These are phyloP conservation scores for Emergomyces pasteurianus DNA, from an alignment of 2,329 filamentous ascomycete species.

Conservation along the genomic window DNA sequence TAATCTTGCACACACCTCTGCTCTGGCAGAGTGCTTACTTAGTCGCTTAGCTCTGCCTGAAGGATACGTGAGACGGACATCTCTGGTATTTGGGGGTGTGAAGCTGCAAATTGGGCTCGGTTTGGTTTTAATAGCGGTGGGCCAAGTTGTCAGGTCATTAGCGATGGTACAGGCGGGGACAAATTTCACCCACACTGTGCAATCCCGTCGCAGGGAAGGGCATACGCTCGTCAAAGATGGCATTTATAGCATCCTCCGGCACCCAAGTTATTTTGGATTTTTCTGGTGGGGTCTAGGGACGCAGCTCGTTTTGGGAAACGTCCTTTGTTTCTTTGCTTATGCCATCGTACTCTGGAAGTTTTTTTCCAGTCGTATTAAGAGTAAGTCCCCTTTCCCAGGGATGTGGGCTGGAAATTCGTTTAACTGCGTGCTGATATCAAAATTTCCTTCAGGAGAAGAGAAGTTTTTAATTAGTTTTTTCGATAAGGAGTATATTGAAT, in stretches of 20 bases:
- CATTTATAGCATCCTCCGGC: constrained; percentile 62
- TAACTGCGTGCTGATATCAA: constrained; percentile 6
- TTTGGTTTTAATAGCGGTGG: constrained; percentile 50
- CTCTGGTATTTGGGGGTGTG: constrained; percentile 23
- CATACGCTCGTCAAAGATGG: constrained; percentile 77
- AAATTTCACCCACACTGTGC: constrained; percentile 85
- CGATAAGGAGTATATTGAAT: constrained; percentile 65
- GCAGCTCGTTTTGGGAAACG: constrained; percentile 79
- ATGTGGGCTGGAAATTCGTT: background rate
- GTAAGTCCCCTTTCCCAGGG: constrained; percentile 33
- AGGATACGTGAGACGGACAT: constrained; percentile 37
- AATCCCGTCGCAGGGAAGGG: constrained; percentile 52
- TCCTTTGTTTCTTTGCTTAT: constrained; percentile 65
- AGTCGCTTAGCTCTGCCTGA: constrained; percentile 18
- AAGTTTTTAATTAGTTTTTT: constrained; percentile 68
- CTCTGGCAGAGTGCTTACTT: constrained; percentile 57
- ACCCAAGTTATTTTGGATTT: constrained; percentile 95
- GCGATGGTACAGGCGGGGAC: constrained; percentile 84
- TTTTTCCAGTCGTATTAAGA: constrained; percentile 58
- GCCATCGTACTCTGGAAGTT: constrained; percentile 70
- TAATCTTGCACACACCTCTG: constrained; percentile 66
- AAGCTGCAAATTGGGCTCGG: constrained; percentile 41
- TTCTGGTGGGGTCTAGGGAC: constrained; percentile 98
- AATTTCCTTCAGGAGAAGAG: constrained; percentile 54
- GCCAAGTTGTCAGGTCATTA: constrained; percentile 63